These are phyloP conservation scores for Nematodospora anomalae DNA, from an alignment of 1,139 yeast genomes.

Conservation along the genomic window DNA sequence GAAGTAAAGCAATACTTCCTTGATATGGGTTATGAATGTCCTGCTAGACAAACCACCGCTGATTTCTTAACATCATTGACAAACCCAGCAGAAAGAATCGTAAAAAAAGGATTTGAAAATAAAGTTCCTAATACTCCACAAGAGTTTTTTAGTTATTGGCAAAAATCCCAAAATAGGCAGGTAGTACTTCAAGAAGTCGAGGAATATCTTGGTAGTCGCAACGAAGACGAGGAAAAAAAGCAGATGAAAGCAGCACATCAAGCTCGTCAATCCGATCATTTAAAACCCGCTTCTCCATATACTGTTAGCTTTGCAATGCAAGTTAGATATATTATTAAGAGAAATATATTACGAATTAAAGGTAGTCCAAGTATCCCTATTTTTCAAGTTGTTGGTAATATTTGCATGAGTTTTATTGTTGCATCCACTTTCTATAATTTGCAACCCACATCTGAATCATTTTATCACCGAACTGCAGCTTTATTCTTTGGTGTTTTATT, in stretches of 20 bases:
- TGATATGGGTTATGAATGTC: constrained; percentile 69
- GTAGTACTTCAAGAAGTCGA: constrained; percentile 20
- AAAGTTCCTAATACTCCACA: constrained; percentile 26
- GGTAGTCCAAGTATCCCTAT: constrained; percentile 69
- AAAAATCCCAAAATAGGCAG: constrained; percentile 20
- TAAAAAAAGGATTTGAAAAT: constrained; percentile 45
- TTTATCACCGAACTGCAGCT: constrained; percentile 58
- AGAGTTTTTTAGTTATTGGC: constrained; percentile 28
- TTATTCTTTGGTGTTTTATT: constrained; percentile 58
- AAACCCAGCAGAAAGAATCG: constrained; percentile 62
- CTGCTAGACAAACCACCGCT: constrained; percentile 77
- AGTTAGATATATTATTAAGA: constrained; percentile 53
- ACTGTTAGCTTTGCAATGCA: constrained; percentile 68
- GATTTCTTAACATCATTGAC: constrained; percentile 78
- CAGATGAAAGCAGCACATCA: constrained; percentile 45
- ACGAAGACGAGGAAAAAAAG: constrained; percentile 12
- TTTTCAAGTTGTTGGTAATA: constrained; percentile 60
- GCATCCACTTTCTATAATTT: constrained; percentile 67
- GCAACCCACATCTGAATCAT: constrained; percentile 47
- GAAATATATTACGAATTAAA: constrained; percentile 62
- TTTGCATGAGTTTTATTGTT: constrained; percentile 65
- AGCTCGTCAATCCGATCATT: constrained; percentile 57
- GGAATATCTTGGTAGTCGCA: constrained; percentile 13
- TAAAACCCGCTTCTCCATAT: constrained; percentile 59
- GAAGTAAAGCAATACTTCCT: constrained; percentile 53